Evolutionary conservation across 768 basidiomycete species (phyloP), one percentile per base, ranked within the genome.

Genomic region (Boletus pseudopeckii): DNA sequence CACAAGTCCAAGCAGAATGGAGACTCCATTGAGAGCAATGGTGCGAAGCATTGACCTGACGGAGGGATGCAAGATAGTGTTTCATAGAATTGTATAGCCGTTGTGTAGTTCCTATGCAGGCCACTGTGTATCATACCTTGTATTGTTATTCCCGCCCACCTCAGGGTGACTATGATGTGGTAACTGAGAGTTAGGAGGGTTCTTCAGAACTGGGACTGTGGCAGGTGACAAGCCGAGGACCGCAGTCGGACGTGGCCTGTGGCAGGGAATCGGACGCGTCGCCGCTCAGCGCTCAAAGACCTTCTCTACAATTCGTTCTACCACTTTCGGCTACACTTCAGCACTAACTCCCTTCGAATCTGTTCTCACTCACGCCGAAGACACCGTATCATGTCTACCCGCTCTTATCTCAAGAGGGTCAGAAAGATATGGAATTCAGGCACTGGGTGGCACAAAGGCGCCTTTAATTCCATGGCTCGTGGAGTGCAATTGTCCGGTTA

Each of bases 1-100:
- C 83, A 81, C 72, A 81, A 80, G 64, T 68, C 72, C 57, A 59
- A 54, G 42, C 74, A 65, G 50, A 57, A 62, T 15, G 64, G 59
- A 57, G 71, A 67, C 43, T 66, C 48, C 17, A 11, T 2, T 17
- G 47, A 48, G 41, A 53, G 50, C 10, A 36, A 54, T 7, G 44
- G 14, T 34, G n/a, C 22, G 24, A 41, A 50, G 34, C 30, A 54
- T 44, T 61, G 48, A 39, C 20, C 32, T 55, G 49, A 39, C 28
- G 15, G 30, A 47, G 44, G 32, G 40, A 36, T 20, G 1, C 34
- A 40, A 39, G 10, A 17, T 20, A n/a, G n/a, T 43, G 15, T 37
- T 30, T 26, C 36, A 11, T 30, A 45, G 22, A 10, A 40, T 41
- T 44, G 41, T 53, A 38, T 26, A 3, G 26, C 18, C 40, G 39